Evolutionary conservation across 495 filamentous ascomycete genomes (phyloP).

Genomic region (Aspergillus carlsbadensis): DNA sequence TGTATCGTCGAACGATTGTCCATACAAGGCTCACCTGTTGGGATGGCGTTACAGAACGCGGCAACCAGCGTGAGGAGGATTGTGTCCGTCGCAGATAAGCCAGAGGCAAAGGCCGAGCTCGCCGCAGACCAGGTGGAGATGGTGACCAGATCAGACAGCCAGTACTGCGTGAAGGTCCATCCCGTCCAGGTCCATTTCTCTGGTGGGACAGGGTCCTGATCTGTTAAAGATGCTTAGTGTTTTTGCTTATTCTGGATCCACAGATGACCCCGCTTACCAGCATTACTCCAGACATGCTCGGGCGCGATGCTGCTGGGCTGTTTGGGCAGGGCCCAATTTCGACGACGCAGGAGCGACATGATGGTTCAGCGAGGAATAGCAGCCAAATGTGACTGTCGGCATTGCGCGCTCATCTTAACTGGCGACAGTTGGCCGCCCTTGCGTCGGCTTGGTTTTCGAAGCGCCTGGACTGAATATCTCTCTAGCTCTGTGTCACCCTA

Average conservation of each 20-base stretch:
- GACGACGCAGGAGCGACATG: constrained; percentile 5
- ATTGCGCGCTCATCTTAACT: too few relatives aligned
- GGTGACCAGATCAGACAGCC: constrained; percentile 11
- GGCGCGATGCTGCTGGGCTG: constrained; percentile 13
- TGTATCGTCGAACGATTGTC: background rate
- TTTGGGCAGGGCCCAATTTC: constrained; percentile 5
- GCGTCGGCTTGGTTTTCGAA: too few relatives aligned
- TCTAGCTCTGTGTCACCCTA: constrained; percentile 1
- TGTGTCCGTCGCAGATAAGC: constrained; percentile 3
- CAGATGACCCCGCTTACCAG: background rate
- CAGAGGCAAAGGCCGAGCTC: constrained; percentile 10
- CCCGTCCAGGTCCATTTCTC: constrained; percentile 13
- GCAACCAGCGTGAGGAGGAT: constrained; percentile 5
- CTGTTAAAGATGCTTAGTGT: background rate
- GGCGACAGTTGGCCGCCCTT: too few relatives aligned
- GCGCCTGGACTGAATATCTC: background rate
- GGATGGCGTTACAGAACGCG: constrained; percentile 10
- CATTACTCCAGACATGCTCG: constrained; percentile 12
- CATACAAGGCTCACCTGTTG: background rate
- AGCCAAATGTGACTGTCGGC: too few relatives aligned
- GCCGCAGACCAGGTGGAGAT: constrained; percentile 11
- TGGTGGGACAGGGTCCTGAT: constrained; percentile 9
- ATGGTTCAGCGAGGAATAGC: background rate
- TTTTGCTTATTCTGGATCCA: background rate
- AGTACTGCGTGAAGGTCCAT: constrained; percentile 11